Conservation (phyloP, 106 monocot species). For the Amphibolis antarctica region DNA sequence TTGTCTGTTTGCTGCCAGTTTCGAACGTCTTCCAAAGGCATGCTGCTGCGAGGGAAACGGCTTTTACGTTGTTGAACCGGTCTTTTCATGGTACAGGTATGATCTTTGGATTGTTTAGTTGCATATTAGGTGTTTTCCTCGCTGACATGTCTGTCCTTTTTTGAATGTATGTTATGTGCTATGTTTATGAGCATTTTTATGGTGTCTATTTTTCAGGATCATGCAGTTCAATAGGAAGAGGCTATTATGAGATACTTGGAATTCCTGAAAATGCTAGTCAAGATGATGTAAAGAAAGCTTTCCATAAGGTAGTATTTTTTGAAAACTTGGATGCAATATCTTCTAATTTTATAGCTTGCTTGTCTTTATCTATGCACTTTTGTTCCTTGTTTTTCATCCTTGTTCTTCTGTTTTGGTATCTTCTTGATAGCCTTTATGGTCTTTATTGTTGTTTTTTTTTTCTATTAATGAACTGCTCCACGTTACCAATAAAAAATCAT, state of each 20-base stretch:
- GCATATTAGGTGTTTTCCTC: not conserved
- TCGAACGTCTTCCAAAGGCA: not conserved
- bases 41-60: not conserved
- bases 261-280: constrained; percentile 53
- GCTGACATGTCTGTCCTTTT: not conserved
- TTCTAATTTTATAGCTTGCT: too few relatives aligned
- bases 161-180: not conserved
- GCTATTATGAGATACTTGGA: constrained; percentile 87
- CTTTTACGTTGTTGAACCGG: constrained; percentile 19
- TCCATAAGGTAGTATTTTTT: constrained; percentile 53
- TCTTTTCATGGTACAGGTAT: constrained; percentile 81
- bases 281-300: constrained; percentile 94
- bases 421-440: too few relatives aligned
- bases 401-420: too few relatives aligned
- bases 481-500: too few relatives aligned
- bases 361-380: too few relatives aligned
- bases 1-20: not conserved
- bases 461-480: too few relatives aligned
- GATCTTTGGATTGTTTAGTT: not conserved
- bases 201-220: constrained; percentile 23
- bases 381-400: too few relatives aligned
- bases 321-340: not conserved
- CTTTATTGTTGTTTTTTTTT: too few relatives aligned
- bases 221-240: constrained; percentile 14
- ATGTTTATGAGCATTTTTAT: not conserved